phyloP scores from a whole-genome alignment of 2,329 filamentous ascomycete genomes.

The Ascomycota sp. region DNA sequence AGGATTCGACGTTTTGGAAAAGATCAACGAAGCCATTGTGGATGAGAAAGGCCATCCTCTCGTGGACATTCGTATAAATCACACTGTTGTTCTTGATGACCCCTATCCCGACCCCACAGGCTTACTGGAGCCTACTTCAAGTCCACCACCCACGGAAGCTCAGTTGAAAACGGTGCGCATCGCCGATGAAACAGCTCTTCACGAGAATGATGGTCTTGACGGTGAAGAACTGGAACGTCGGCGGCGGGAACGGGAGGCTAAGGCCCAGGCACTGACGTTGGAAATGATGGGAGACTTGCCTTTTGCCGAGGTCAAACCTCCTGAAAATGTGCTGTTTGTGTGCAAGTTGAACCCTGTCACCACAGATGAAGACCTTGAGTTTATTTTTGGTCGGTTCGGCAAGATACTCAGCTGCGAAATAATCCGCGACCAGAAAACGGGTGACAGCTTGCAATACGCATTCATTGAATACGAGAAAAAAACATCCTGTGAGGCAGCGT shows the following conservation, averaged over 20 bases:
- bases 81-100: conserved; percentile 82
- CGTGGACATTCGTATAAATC: conserved; percentile 85
- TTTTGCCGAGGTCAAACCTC: conserved; percentile 91
- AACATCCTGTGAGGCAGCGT: conserved; percentile 79
- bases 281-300: conserved; percentile 97
- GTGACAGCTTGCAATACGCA: conserved; percentile 88
- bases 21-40: conserved; percentile 76
- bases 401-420: conserved; percentile 91
- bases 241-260: conserved; percentile 72
- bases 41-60: conserved; percentile 73
- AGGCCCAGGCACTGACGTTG: conserved; percentile 80
- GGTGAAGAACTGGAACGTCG: conserved; percentile 63
- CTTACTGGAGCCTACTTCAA: conserved; percentile 56
- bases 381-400: conserved; percentile 94
- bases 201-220: conserved; percentile 49
- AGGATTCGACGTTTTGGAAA: conserved; percentile 83
- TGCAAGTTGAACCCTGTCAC: conserved; percentile 98
- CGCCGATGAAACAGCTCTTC: conserved; percentile 66
- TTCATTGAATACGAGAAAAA: conserved; percentile 96
- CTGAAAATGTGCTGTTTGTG: conserved; percentile 92
- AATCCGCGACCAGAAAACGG: conserved; percentile 81
- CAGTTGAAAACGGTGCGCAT: conserved; percentile 86
- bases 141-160: conserved; percentile 61
- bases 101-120: conserved; percentile 69
- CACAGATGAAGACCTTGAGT: conserved; percentile 76